Conservation (phyloP, 2,329 filamentous ascomycete species). For the Talaromyces sp. region DNA sequence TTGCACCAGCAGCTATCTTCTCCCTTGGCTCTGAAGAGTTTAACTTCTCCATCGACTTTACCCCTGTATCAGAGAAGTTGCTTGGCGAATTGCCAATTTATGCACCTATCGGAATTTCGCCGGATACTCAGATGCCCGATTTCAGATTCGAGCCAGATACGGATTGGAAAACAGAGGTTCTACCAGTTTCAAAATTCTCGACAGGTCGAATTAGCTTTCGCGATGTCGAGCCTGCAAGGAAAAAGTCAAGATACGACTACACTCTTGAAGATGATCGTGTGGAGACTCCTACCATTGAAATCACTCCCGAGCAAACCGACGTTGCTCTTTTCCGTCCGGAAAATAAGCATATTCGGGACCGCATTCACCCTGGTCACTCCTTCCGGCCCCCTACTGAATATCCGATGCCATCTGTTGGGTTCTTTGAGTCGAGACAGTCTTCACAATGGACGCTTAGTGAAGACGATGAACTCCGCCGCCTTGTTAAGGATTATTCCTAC, state of each 20-base stretch:
- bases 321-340: conserved; percentile 88
- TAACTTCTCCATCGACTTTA: conserved; percentile 73
- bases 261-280: conserved; percentile 68
- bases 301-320: conserved; percentile 68
- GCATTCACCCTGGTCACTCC: conserved; percentile 85
- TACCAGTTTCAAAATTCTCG: conserved; percentile 84
- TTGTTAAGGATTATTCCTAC: conserved; percentile 91
- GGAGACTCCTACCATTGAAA: conserved; percentile 50
- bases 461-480: conserved; percentile 79
- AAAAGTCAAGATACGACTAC: conserved; percentile 81
- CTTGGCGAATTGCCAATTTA: conserved; percentile 81
- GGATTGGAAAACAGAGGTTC: conserved; percentile 70
- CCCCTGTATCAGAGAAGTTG: conserved; percentile 71
- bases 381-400: conserved; percentile 92
- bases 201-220: conserved; percentile 74
- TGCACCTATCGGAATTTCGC: conserved; percentile 57
- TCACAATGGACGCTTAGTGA: conserved; percentile 91
- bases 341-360: conserved; percentile 83
- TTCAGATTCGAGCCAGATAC: conserved; percentile 67
- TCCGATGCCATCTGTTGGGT: conserved; percentile 82
- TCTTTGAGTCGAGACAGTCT: conserved; percentile 81
- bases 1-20: conserved; percentile 75
- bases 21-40: conserved; percentile 78
- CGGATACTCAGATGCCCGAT: conserved; percentile 56
- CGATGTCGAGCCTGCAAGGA: conserved; percentile 64